Conservation (phyloP, 805 yeast genomes). For the Metschnikowia shivogae region DNA sequence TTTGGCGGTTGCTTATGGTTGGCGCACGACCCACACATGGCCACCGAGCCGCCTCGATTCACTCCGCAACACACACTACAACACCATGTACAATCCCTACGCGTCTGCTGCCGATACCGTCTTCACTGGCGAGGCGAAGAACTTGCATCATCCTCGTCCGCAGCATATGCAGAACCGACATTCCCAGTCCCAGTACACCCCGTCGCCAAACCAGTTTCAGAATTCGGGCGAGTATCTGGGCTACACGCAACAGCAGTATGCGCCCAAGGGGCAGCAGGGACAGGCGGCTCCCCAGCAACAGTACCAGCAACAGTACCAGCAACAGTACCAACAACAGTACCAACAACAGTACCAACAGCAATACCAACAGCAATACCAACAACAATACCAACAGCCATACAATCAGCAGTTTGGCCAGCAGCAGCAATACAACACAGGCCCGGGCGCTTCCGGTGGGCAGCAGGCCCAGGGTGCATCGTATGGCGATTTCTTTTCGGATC, state of each 20-base stretch:
- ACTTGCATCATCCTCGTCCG: slow-evolving; percentile 20
- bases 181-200: neutral
- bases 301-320: slow-evolving; percentile 20
- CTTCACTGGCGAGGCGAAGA: slow-evolving; percentile 9
- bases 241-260: slow-evolving; percentile 13
- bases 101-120: slow-evolving; percentile 22
- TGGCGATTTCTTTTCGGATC: slow-evolving; percentile 61
- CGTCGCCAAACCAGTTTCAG: neutral
- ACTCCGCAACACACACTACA: neutral
- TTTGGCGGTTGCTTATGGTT: too few species aligned
- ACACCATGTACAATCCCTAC: slow-evolving; percentile 38
- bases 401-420: slow-evolving; percentile 16
- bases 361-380: slow-evolving; percentile 17
- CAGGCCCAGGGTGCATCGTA: slow-evolving; percentile 18
- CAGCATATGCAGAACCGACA: slow-evolving; percentile 12
- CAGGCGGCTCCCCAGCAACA: slow-evolving; percentile 14
- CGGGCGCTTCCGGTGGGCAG: slow-evolving; percentile 13
- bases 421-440: slow-evolving; percentile 9
- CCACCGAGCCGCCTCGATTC: neutral
- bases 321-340: slow-evolving; percentile 22
- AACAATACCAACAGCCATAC: slow-evolving; percentile 40
- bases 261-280: slow-evolving; percentile 17
- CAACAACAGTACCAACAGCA: slow-evolving; percentile 28
- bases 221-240: slow-evolving; percentile 7
- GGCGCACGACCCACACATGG: neutral